Conservation (phyloP, 768 basidiomycete genomes). For the Mycena capillaripes region DNA sequence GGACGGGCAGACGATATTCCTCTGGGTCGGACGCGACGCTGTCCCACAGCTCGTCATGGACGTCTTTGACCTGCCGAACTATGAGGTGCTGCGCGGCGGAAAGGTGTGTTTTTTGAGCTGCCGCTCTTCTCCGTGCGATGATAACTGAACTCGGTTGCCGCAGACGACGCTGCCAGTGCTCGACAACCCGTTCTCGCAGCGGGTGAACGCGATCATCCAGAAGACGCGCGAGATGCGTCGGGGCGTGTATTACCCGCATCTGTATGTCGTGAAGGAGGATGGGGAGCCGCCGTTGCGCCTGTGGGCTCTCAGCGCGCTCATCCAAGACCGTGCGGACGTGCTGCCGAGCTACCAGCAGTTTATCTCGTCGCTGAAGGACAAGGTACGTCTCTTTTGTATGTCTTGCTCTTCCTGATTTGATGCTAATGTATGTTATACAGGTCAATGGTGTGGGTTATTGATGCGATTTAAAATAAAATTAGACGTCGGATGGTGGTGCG, state of each 20-base stretch:
- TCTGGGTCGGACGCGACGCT: constrained; percentile 98
- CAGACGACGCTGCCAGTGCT: constrained; percentile 91
- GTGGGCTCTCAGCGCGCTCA: constrained; percentile 95
- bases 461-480: too few species aligned
- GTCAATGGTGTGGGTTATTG: constrained; percentile 46
- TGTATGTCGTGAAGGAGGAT: constrained; percentile 98
- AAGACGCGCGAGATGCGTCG: constrained; percentile 96
- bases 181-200: constrained; percentile 96
- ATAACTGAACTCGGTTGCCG: background rate
- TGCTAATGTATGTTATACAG: constrained; percentile 32
- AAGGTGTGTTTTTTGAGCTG: constrained; percentile 69
- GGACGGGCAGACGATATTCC: constrained; percentile 97
- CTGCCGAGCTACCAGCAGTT: constrained; percentile 98
- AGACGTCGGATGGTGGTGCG: constrained; percentile 6
- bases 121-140: background rate
- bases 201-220: constrained; percentile 93
- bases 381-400: constrained; percentile 61
- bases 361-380: constrained; percentile 90
- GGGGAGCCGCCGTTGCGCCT: constrained; percentile 94
- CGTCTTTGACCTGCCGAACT: constrained; percentile 91
- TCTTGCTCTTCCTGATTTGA: background rate
- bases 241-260: constrained; percentile 92
- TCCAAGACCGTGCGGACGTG: constrained; percentile 96
- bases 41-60: constrained; percentile 96
- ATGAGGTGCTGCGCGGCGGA: constrained; percentile 92